phyloP scores from a whole-genome alignment of 495 filamentous ascomycete species.

The Xylaria cubensis region DNA sequence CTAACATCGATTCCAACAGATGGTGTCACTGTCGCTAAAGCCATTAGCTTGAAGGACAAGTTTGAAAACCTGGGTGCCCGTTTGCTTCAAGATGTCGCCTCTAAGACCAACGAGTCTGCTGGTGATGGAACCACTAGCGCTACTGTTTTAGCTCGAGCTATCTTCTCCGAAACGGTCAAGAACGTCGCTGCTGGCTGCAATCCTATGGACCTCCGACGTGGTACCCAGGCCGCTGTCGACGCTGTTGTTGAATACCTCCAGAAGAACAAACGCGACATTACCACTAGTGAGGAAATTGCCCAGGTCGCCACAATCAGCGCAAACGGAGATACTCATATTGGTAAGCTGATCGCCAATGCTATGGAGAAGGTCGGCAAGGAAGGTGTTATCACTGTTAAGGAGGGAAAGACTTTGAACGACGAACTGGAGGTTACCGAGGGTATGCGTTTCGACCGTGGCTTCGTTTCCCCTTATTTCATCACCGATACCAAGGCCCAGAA shows the following conservation, averaged over 20 bases:
- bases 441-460: conserved; percentile 99
- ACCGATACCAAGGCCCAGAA: conserved; percentile 98
- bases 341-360: conserved; percentile 91
- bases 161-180: conserved; percentile 99
- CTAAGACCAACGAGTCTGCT: conserved; percentile 98
- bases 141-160: conserved; percentile 94
- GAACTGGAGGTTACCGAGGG: conserved; percentile 99
- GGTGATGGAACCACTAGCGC: conserved; percentile 99
- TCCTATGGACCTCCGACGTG: conserved; percentile 97
- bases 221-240: conserved; percentile 95
- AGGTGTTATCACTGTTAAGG: conserved; percentile 99
- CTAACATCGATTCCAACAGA: conserved; percentile 59
- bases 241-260: conserved; percentile 92
- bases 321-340: conserved; percentile 96
- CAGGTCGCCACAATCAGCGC: conserved; percentile 98
- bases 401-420: conserved; percentile 97
- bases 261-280: conserved; percentile 95
- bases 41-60: conserved; percentile 94
- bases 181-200: conserved; percentile 99
- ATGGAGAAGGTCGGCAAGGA: conserved; percentile 99
- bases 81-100: conserved; percentile 95
- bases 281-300: conserved; percentile 94
- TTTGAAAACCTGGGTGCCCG: conserved; percentile 99
- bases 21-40: conserved; percentile 93
- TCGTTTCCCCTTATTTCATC: conserved; percentile 99